These are phyloP conservation scores for Triticum urartu DNA, from an alignment of 176 grass and related monocot genomes.

Conservation along the genomic window DNA sequence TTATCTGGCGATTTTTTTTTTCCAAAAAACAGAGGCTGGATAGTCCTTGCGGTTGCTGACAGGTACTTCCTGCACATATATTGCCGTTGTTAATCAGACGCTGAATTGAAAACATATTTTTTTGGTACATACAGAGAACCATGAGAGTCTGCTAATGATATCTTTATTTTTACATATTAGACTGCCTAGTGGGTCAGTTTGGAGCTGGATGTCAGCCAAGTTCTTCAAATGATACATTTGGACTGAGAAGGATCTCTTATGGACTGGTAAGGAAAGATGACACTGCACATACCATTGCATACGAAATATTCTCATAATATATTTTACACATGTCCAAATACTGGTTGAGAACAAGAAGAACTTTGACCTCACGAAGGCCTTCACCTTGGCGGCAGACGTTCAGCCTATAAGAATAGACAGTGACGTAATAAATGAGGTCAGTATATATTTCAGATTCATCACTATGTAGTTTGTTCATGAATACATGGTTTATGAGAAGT, in stretches of 20 bases:
- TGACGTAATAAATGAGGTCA: conserved; percentile 66
- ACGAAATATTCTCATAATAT: conserved; percentile 21
- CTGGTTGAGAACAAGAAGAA: conserved; percentile 90
- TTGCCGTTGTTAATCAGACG: not conserved
- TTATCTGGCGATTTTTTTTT: conserved; percentile 22
- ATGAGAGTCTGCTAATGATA: not conserved
- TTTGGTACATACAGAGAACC: not conserved
- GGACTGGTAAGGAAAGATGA: conserved; percentile 66
- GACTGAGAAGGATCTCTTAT: conserved; percentile 82
- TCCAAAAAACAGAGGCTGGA: conserved; percentile 86
- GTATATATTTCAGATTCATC: conserved; percentile 20
- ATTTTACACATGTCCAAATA: conserved; percentile 81
- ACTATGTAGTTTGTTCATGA: conserved; percentile 7
- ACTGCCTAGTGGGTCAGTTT: conserved; percentile 95
- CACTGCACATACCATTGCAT: not conserved
- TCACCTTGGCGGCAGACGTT: conserved; percentile 60
- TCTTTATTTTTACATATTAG: conserved; percentile 51
- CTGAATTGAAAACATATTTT: too few relatives aligned
- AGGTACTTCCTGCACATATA: conserved; percentile 38
- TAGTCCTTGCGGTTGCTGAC: conserved; percentile 81
- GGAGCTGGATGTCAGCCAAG: conserved; percentile 94
- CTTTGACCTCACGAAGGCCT: conserved; percentile 68
- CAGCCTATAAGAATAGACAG: conserved; percentile 67
- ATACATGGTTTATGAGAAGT: conserved; percentile 10
- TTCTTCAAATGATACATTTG: conserved; percentile 95